A percentile compares a stretch with the other conserved stretches of the same genome.
These are phyloP conservation scores for Cordyceps militaris DNA, from an alignment of 2,329 filamentous ascomycete species.

Conservation along the genomic window DNA sequence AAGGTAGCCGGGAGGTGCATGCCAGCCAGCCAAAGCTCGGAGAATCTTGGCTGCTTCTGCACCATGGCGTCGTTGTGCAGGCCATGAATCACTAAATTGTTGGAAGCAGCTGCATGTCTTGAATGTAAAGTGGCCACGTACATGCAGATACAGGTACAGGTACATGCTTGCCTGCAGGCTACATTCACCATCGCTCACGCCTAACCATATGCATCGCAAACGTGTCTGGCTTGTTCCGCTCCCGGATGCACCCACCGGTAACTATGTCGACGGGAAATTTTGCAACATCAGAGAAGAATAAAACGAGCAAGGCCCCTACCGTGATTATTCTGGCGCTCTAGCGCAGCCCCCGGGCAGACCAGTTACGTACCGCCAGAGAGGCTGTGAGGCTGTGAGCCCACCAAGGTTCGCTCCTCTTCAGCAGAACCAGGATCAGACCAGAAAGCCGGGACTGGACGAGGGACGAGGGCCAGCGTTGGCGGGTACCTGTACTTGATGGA, in stretches of 20 bases:
- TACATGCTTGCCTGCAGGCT: no score
- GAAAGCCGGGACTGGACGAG: not conserved
- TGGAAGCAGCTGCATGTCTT: not conserved
- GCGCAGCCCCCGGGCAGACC: not conserved
- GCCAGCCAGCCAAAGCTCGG: no score
- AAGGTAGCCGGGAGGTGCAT: not conserved
- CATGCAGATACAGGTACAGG: not conserved
- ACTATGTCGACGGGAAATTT: no score
- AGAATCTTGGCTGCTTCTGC: not conserved
- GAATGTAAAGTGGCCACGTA: not conserved
- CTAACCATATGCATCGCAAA: not conserved
- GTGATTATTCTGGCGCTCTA: slow-evolving; percentile 3
- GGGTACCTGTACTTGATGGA: not conserved
- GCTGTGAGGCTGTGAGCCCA: not conserved
- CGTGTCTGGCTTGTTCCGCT: not conserved
- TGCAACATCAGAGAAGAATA: no score
- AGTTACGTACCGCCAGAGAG: not conserved
- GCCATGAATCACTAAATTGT: not conserved
- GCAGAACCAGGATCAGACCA: slow-evolving; percentile 8
- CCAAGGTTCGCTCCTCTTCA: not conserved
- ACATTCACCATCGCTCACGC: not conserved
- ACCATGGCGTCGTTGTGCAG: not conserved
- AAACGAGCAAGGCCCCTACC: not conserved
- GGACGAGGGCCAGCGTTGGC: not conserved
- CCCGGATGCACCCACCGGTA: not conserved